Conservation (phyloP, 1,284 basidiomycete genomes). For the Golubevia pallescens region DNA sequence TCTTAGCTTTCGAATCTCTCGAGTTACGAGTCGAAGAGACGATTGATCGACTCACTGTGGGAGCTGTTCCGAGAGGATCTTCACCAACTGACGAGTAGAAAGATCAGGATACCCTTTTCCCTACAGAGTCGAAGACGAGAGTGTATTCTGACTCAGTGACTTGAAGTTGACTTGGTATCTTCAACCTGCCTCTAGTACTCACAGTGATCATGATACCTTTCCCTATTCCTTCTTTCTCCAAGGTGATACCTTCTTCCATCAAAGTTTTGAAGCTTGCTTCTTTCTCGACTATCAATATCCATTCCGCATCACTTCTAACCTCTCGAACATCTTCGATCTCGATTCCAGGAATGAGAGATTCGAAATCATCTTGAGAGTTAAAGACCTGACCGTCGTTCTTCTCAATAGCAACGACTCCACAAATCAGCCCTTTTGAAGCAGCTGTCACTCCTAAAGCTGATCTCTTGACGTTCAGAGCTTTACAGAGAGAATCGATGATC, state of each 20-base stretch:
- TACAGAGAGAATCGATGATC: conserved; percentile 17
- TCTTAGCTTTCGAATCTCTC: neutral
- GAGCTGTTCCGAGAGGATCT: neutral
- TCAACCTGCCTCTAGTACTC: too few species aligned
- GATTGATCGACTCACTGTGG: conserved; percentile 4
- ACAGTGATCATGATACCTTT: conserved; percentile 9
- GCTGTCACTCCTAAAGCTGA: conserved; percentile 31
- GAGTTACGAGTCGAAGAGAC: neutral
- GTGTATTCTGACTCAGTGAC: neutral
- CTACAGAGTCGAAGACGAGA: conserved; percentile 1
- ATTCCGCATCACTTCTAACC: conserved; percentile 9
- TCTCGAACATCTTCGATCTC: conserved; percentile 1
- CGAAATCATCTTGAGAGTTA: neutral
- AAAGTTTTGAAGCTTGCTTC: conserved; percentile 35
- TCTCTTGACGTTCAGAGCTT: conserved; percentile 12
- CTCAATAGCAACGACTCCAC: conserved; percentile 16
- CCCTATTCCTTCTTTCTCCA: neutral
- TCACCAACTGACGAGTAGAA: conserved; percentile 23
- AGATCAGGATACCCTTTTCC: conserved; percentile 50
- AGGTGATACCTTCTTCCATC: conserved; percentile 9
- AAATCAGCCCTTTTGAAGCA: conserved; percentile 28
- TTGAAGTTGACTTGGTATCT: neutral
- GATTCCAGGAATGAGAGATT: conserved; percentile 18
- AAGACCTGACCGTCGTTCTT: neutral
- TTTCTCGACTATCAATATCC: conserved; percentile 51